These are phyloP conservation scores for Spathaspora hagerdaliae DNA, from an alignment of 805 yeast species.

Conservation along the genomic window DNA sequence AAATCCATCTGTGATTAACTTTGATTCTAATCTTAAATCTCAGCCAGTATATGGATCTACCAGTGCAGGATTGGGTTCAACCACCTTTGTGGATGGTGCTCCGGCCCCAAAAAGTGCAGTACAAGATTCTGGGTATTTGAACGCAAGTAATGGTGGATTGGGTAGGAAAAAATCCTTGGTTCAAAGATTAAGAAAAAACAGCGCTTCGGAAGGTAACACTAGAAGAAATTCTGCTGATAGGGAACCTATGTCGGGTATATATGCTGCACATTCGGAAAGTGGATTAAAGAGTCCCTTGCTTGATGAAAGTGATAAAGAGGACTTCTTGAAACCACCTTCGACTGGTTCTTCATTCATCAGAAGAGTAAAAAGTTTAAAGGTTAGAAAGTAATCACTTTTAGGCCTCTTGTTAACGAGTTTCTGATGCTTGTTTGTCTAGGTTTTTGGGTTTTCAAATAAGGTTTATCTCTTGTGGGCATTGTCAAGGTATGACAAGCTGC, in stretches of 20 bases:
- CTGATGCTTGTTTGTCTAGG: no score
- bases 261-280: conserved; percentile 5
- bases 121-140: conserved; percentile 23
- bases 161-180: conserved; percentile 82
- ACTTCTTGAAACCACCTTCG: conserved; percentile 10
- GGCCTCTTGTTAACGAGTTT: no score
- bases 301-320: conserved; percentile 7
- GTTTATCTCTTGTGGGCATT: no score
- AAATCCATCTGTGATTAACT: conserved; percentile 52
- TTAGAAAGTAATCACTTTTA: conserved; percentile 30
- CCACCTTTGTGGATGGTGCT: conserved; percentile 93
- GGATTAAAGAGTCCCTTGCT: conserved; percentile 13
- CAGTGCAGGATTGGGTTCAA: conserved; percentile 84
- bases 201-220: conserved; percentile 26
- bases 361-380: conserved; percentile 88
- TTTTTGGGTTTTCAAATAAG: no score
- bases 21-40: conserved; percentile 68
- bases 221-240: conserved; percentile 29
- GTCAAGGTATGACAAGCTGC: no score
- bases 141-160: conserved; percentile 40
- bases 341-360: conserved; percentile 60
- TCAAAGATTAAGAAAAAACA: conserved; percentile 52
- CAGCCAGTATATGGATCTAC: conserved; percentile 79
- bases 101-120: conserved; percentile 63
- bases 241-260: conserved; percentile 5